Conservation (phyloP, 2,329 filamentous ascomycete species). For the Sodiomyces alkalinus region DNA sequence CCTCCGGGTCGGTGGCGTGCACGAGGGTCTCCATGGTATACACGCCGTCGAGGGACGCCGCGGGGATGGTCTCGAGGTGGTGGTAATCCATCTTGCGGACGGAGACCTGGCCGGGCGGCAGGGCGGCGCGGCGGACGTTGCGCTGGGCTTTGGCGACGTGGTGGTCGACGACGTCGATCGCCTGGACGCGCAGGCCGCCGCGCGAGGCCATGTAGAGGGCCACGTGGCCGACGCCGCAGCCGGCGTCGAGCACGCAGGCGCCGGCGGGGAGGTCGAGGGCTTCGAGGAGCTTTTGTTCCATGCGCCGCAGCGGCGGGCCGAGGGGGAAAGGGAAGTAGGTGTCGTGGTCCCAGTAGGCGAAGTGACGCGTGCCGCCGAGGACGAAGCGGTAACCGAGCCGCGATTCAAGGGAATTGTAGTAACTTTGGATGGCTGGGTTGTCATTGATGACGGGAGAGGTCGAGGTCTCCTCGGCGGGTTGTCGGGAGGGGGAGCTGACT, state of each 20-base stretch:
- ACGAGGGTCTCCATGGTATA: constrained; percentile 43
- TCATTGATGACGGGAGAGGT: constrained; percentile 21
- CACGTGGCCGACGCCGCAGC: constrained; percentile 33
- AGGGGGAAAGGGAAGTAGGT: constrained; percentile 33
- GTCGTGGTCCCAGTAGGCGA: constrained; percentile 29
- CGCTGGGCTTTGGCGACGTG: constrained; percentile 27
- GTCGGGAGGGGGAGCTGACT: no score
- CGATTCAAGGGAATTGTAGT: constrained; percentile 29
- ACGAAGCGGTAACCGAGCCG: constrained; percentile 25
- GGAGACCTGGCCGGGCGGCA: constrained; percentile 18
- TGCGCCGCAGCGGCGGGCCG: constrained; percentile 21
- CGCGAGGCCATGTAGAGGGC: constrained; percentile 29
- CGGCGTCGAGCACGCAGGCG: constrained; percentile 32
- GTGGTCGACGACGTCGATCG: constrained; percentile 31
- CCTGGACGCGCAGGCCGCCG: constrained; percentile 24
- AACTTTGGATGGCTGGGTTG: constrained; percentile 24
- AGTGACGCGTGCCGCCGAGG: constrained; percentile 32
- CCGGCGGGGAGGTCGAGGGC: constrained; percentile 21
- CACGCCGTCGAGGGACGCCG: constrained; percentile 28
- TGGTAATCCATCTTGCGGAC: constrained; percentile 34
- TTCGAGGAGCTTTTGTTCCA: constrained; percentile 32
- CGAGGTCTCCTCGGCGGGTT: no score
- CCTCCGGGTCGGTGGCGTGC: constrained; percentile 30
- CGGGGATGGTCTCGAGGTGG: constrained; percentile 19
- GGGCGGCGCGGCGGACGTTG: constrained; percentile 19